Percentiles rank a stretch among this genome's conserved stretches.
Conservation (phyloP, 2,329 filamentous ascomycete species). For the Claviceps sp. region DNA sequence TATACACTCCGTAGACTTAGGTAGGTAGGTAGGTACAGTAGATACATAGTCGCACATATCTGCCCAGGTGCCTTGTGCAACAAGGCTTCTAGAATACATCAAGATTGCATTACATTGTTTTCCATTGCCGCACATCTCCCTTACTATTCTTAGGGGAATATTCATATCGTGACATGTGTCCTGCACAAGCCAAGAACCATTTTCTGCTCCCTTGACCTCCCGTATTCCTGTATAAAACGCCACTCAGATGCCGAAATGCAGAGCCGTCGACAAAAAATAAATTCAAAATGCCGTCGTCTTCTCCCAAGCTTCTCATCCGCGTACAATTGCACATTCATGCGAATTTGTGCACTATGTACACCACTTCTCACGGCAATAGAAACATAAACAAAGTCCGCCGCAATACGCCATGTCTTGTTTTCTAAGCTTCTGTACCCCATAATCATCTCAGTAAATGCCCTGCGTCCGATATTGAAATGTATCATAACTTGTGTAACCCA, state of each 20-base stretch:
- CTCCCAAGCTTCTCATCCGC: background rate
- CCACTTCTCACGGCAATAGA: background rate
- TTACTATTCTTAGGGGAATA: too few species aligned
- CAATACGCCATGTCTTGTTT: background rate
- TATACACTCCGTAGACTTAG: too few species aligned
- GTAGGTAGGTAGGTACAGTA: too few species aligned
- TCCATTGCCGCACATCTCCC: too few species aligned
- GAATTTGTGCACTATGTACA: background rate
- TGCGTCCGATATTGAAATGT: conserved; percentile 82
- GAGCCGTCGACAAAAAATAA: background rate
- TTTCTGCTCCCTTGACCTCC: background rate
- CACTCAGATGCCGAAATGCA: conserved; percentile 4
- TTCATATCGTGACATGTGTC: too few species aligned
- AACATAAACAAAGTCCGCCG: too few species aligned
- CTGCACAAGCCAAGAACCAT: background rate
- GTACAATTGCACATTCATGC: too few species aligned
- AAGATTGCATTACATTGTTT: too few species aligned
- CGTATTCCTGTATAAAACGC: conserved; percentile 4
- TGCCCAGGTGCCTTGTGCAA: too few species aligned
- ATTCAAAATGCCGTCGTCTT: background rate
- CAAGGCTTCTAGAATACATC: too few species aligned
- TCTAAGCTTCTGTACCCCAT: background rate
- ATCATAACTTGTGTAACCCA: conserved; percentile 47
- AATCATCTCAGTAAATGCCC: conserved; percentile 55
- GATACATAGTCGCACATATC: too few species aligned